A percentile compares a stretch with the other conserved stretches of the same genome.
These are phyloP conservation scores for Yamadazyma sp. DNA, from an alignment of 1,139 yeast species.

Conservation along the genomic window DNA sequence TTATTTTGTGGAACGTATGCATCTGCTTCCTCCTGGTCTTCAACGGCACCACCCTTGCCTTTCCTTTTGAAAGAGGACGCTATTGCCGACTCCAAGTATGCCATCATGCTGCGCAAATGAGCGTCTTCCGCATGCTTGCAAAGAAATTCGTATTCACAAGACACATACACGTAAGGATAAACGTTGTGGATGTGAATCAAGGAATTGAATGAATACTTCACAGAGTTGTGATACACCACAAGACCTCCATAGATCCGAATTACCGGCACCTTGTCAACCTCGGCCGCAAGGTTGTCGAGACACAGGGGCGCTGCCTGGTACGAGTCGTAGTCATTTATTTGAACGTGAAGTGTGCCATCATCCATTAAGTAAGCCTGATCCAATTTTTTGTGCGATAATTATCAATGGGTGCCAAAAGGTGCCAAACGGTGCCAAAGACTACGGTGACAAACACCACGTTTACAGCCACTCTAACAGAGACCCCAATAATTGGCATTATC, in stretches of 20 bases:
- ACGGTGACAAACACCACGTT: neutral
- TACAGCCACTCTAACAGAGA: too few relatives aligned
- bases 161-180: conserved; percentile 77
- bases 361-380: conserved; percentile 5
- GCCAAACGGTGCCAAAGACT: too few relatives aligned
- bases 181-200: conserved; percentile 77
- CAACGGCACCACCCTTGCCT: conserved; percentile 6
- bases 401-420: too few relatives aligned
- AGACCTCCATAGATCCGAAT: conserved; percentile 68
- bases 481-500: too few relatives aligned
- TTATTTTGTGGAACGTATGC: neutral
- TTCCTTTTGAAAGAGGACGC: conserved; percentile 18
- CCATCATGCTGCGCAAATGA: conserved; percentile 16
- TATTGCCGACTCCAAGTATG: conserved; percentile 21
- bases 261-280: conserved; percentile 62
- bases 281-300: conserved; percentile 31
- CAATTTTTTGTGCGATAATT: neutral
- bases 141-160: conserved; percentile 29
- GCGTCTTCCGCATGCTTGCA: conserved; percentile 6
- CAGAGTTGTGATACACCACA: conserved; percentile 35
- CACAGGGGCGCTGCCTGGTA: conserved; percentile 49
- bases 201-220: conserved; percentile 21
- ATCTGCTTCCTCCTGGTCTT: conserved; percentile 13
- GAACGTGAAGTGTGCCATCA: conserved; percentile 25
- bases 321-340: conserved; percentile 61